Evolutionary conservation across 805 yeast species (phyloP).

Genomic region (Metschnikowia orientalis): DNA sequence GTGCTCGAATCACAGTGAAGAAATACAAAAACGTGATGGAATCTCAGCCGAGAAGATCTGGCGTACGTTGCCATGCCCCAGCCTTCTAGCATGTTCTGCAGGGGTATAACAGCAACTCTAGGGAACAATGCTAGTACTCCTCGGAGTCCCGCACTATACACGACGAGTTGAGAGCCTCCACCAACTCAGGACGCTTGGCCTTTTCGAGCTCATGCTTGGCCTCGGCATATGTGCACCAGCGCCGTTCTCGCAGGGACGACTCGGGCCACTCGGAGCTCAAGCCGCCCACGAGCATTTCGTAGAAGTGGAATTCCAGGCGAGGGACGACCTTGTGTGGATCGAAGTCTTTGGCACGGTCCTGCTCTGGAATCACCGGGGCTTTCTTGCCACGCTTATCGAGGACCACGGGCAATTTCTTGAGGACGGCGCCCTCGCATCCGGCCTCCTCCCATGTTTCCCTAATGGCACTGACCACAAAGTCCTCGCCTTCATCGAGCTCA

Average conservation of each 20-base stretch:
- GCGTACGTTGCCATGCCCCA: no score
- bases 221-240: constrained; percentile 70
- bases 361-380: constrained; percentile 34
- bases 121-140: constrained; percentile 1
- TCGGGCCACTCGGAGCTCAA: constrained; percentile 78
- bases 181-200: constrained; percentile 63
- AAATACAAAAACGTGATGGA: no score
- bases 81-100: no score
- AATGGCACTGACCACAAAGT: constrained; percentile 51
- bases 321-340: constrained; percentile 49
- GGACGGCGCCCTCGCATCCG: constrained; percentile 71
- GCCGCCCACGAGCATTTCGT: constrained; percentile 61
- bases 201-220: constrained; percentile 56
- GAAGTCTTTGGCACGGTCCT: constrained; percentile 27
- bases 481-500: constrained; percentile 70
- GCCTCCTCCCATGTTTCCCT: constrained; percentile 99
- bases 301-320: constrained; percentile 83
- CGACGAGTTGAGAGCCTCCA: constrained; percentile 58
- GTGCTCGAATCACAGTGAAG: no score
- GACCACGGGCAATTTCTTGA: constrained; percentile 55
- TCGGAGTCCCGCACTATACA: constrained; percentile 38
- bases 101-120: not conserved
- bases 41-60: no score
- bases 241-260: constrained; percentile 50
- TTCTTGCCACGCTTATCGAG: constrained; percentile 48